Evolutionary conservation across 768 basidiomycete genomes (phyloP), one percentile per base, ranked within the genome.

Genomic region (Leccinum olivaceopallidum): DNA sequence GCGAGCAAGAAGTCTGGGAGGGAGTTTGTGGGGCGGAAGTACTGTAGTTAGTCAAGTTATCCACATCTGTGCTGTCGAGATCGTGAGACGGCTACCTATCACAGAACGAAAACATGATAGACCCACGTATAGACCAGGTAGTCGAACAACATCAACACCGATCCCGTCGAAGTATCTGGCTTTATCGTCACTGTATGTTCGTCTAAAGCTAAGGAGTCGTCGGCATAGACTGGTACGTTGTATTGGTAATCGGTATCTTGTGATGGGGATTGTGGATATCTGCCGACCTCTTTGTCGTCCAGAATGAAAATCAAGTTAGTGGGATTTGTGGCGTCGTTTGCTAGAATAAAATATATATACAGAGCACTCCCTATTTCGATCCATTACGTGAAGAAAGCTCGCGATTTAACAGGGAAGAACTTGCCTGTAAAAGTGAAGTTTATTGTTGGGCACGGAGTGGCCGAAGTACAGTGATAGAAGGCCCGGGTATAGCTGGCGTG

Each of bases 321-420:
- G 14, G 44, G 10, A 1, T 9, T 16, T 4, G 44, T 20, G 6
- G 58, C 3, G 1, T 3, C 57, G 49, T 68, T 69, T 6, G 58
- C 60, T 0, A 62, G 9, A 51, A 63, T 69, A 22, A 68, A 68
- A 30, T 59, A 68, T 51, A 68, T 59, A 22, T 69, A 68, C 6
- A 68, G 0, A 2, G 56, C 62, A 8, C 32, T 69, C 16, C 67
- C 64, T 68, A 51, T 28, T 24, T 22, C 10, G 13, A 20, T 18
- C 13, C 12, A 1, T 28, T n/a, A n/a, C 8, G 6, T 24, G 30
- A 24, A 51, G 20, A 37, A 34, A 22, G 48, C 3, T 16, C 2
- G 9, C 10, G 24, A 32, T 7, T 3, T 5, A 54, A 37, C 1
- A 12, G 50, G 6, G 16, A 2, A 9, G 18, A 6, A 32, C 64